phyloP scores from a whole-genome alignment of 805 yeast genomes.

The Lipomyces yamadae region DNA sequence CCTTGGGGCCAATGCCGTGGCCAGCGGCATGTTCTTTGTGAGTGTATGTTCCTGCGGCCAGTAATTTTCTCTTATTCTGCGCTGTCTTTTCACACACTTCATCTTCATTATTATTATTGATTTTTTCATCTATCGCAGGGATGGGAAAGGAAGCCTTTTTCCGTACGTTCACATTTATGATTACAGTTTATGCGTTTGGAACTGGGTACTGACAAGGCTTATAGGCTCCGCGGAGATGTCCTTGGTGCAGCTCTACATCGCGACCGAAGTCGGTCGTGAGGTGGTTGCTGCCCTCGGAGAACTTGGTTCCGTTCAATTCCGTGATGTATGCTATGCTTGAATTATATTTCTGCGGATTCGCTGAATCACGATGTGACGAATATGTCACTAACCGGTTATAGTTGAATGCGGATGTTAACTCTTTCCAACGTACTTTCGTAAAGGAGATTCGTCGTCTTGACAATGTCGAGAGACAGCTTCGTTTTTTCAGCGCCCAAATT shows the following conservation, averaged over 20 bases:
- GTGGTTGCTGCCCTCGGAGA: conserved; percentile 86
- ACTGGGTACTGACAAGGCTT: background rate
- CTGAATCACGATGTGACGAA: background rate
- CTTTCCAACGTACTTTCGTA: conserved; percentile 90
- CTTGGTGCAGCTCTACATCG: conserved; percentile 85
- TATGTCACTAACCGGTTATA: background rate
- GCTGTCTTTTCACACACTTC: background rate
- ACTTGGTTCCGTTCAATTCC: conserved; percentile 81
- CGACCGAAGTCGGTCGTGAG: conserved; percentile 87
- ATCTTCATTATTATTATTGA: background rate
- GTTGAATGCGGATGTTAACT: conserved; percentile 74
- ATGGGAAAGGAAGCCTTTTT: conserved; percentile 40
- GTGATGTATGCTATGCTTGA: conserved; percentile 56
- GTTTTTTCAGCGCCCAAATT: conserved; percentile 48
- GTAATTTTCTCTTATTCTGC: background rate
- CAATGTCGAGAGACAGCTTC: conserved; percentile 83
- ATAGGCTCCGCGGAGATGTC: conserved; percentile 94
- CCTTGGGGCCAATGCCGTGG: conserved; percentile 1
- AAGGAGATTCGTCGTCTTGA: conserved; percentile 83
- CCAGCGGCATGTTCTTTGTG: too few species aligned
- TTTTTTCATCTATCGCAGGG: conserved; percentile 5
- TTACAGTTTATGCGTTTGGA: background rate
- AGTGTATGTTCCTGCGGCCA: too few species aligned
- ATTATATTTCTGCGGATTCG: background rate
- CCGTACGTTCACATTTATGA: conserved; percentile 34